Base-by-base conservation (phyloP, 306 rosid species). In the Canavalia ensiformis region DNA sequence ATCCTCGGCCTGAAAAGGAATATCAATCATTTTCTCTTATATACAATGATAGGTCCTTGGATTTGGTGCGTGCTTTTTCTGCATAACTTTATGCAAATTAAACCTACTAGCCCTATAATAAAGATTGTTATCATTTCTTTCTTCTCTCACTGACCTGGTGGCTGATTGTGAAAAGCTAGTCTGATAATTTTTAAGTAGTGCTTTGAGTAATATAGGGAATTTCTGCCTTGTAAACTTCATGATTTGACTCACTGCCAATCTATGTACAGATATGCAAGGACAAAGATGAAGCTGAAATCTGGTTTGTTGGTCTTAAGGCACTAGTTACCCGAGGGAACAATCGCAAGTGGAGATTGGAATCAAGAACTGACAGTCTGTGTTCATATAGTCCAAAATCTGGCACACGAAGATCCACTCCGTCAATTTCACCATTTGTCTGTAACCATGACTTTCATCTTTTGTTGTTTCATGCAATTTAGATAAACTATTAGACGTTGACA, bases 11-110 rank as follows among this genome's bases (percentile, higher is more conserved):
- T 79, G 98, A 93, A 77, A 95, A 93, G 88, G 99, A 95, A 86
- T 95, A 95, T 88, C 99, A 95, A 71, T 95, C 99, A 6, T 95
- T 95, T 90, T 95, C 99, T 59, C 99, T 95, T 57, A 84, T 95
- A 76, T 89, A 83, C 74, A 82, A 75, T 35, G 98, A 91, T 31
- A 88, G 99, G 87, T 93, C 99, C 83, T 86, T 95, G 88, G 96
- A 95, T 88, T 89, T 95, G 96, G 99, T 95, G 90, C 87, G 99
- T 86, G 67, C 70, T 74, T 66, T 80, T 80, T 78, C 66, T 37
- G 41, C 64, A 46, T 76, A 37, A 56, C 35, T 70, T 71, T 64
- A 11, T 81, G 68, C 56, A 42, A 83, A 45, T 68, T 50, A 54
- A 54, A 42, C 42, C 45, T 34, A 30, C 77, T 47, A 41, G 52